Conservation (phyloP, 2,329 filamentous ascomycete genomes). For the Sporothrix dimorphospora region DNA sequence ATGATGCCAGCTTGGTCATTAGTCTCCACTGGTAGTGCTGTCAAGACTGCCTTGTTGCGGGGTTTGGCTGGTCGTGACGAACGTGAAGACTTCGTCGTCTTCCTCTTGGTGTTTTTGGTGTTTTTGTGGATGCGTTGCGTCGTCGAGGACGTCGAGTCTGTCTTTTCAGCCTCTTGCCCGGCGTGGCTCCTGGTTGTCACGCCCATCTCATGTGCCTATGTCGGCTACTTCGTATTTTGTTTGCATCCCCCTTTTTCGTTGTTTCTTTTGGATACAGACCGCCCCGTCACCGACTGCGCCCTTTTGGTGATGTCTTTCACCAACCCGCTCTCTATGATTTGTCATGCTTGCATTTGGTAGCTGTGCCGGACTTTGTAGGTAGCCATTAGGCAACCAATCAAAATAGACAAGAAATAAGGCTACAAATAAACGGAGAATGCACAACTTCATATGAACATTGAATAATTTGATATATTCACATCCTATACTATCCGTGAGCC, state of each 20-base stretch:
- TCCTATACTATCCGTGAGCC: too few species aligned
- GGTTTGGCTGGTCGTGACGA: neutral
- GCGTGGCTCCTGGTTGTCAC: slow-evolving; percentile 1
- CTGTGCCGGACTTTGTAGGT: neutral
- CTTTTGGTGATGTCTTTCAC: neutral
- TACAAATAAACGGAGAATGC: too few species aligned
- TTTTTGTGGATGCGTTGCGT: neutral
- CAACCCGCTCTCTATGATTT: neutral
- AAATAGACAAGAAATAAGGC: neutral
- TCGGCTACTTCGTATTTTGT: neutral
- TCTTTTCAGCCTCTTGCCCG: neutral
- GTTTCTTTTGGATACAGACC: neutral
- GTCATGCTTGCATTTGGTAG: neutral
- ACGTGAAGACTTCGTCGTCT: neutral
- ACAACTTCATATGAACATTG: too few species aligned
- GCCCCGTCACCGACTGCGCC: neutral
- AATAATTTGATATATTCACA: too few species aligned
- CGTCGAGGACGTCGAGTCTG: neutral
- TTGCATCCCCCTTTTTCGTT: neutral
- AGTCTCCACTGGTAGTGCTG: neutral
- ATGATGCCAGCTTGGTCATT: neutral
- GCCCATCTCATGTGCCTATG: neutral
- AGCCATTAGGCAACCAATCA: neutral
- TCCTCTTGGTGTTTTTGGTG: neutral
- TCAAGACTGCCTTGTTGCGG: neutral